Evolutionary conservation across 2,329 filamentous ascomycete species (phyloP).

Genomic region (Magnaporthiopsis rhizophila): DNA sequence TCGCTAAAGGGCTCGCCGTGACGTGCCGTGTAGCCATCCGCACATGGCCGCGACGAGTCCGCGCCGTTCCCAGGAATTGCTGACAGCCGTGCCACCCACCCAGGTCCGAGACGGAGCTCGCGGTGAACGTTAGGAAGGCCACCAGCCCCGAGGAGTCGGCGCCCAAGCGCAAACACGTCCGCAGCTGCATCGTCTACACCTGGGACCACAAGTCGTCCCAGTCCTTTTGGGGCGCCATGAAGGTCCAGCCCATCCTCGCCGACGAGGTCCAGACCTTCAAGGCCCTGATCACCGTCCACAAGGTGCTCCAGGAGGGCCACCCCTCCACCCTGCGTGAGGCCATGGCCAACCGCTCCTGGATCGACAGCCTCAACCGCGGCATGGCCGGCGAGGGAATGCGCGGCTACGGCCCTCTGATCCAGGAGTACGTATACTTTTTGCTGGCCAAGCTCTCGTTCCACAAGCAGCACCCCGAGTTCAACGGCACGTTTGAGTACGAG

Average conservation of each 20-base stretch:
- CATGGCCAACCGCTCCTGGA: constrained; percentile 80
- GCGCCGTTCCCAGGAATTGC: neutral
- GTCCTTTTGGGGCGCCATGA: constrained; percentile 97
- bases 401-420: constrained; percentile 85
- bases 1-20: neutral
- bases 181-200: constrained; percentile 95
- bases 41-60: neutral
- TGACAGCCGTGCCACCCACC: constrained; percentile 11
- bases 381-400: constrained; percentile 76
- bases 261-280: constrained; percentile 99
- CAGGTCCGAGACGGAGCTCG: constrained; percentile 61
- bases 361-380: constrained; percentile 84
- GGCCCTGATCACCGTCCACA: constrained; percentile 92
- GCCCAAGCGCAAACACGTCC: constrained; percentile 84
- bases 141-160: constrained; percentile 61
- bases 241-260: constrained; percentile 97
- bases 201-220: constrained; percentile 97
- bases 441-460: constrained; percentile 95
- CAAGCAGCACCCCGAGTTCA: constrained; percentile 94
- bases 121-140: constrained; percentile 63
- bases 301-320: constrained; percentile 94
- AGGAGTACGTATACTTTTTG: constrained; percentile 94
- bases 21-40: neutral
- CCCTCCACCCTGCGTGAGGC: constrained; percentile 81
- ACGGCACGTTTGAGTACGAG: constrained; percentile 97